Percentiles rank a stretch among this genome's conserved stretches.
phyloP scores from a whole-genome alignment of 495 filamentous ascomycete genomes.

The Immersiella caudata region DNA sequence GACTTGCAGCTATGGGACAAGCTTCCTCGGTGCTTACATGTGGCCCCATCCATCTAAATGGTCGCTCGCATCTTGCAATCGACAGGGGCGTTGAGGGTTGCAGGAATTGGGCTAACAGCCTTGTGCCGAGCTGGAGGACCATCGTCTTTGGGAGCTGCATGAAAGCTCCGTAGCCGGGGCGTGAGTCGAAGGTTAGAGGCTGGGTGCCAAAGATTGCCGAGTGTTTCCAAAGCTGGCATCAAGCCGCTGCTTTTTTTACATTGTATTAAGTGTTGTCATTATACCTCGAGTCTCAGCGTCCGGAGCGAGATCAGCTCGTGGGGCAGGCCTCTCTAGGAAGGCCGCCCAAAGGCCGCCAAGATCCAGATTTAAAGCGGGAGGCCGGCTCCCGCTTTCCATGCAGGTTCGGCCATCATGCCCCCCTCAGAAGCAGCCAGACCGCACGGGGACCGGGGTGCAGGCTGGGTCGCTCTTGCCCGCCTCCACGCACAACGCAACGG shows the following conservation, averaged over 20 bases:
- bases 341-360: conserved; percentile 26
- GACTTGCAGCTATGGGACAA: conserved; percentile 27
- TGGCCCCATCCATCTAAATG: conserved; percentile 4
- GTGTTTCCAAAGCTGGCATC: neutral
- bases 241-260: neutral
- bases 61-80: neutral
- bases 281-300: conserved; percentile 27
- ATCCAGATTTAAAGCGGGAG: conserved; percentile 36
- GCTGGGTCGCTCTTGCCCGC: conserved; percentile 3
- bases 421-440: neutral
- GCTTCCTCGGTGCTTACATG: conserved; percentile 13
- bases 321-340: conserved; percentile 23
- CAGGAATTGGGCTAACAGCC: neutral
- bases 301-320: conserved; percentile 14
- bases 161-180: neutral
- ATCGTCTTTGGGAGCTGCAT: neutral
- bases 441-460: conserved; percentile 24
- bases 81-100: conserved; percentile 3
- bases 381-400: conserved; percentile 41
- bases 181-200: neutral
- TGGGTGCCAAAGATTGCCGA: too few species aligned
- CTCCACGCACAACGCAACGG: conserved; percentile 8
- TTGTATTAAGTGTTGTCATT: conserved; percentile 15
- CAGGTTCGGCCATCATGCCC: conserved; percentile 25
- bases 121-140: neutral